Conservation (phyloP, 495 filamentous ascomycete genomes). For the Tirmania nivea region DNA sequence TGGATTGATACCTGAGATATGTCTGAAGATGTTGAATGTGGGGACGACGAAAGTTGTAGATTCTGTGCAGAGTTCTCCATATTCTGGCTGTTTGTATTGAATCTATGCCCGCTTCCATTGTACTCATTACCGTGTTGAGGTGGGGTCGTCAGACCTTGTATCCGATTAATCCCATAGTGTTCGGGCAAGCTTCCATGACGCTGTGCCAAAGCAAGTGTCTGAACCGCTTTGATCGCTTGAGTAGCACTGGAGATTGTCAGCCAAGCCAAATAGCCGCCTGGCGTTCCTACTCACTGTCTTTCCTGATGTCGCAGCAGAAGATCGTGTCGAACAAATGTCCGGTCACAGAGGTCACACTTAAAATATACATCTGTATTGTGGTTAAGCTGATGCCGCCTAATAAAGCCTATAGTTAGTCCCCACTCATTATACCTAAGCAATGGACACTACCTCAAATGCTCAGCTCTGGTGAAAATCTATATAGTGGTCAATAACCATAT, state of each 20-base stretch:
- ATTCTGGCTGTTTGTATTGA: too few species aligned
- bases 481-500: neutral
- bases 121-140: too few species aligned
- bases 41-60: neutral
- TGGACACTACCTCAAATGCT: slow-evolving; percentile 16
- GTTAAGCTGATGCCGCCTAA: slow-evolving; percentile 19
- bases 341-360: slow-evolving; percentile 20
- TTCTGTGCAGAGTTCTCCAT: neutral
- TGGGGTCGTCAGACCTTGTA: too few species aligned
- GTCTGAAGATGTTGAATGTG: neutral
- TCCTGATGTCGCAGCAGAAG: slow-evolving; percentile 19
- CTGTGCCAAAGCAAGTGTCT: slow-evolving; percentile 10
- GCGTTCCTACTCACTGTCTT: slow-evolving; percentile 12
- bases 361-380: slow-evolving; percentile 19
- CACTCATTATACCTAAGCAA: neutral
- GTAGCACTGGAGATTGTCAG: slow-evolving; percentile 9
- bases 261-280: neutral
- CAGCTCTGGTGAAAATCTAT: slow-evolving; percentile 19
- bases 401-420: slow-evolving; percentile 4
- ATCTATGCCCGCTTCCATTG: too few species aligned
- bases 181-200: slow-evolving; percentile 12
- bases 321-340: slow-evolving; percentile 20
- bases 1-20: neutral
- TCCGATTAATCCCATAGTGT: slow-evolving; percentile 6
- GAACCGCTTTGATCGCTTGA: slow-evolving; percentile 19